Conservation (phyloP, 2,329 filamentous ascomycete species). For the Pleoardoris graminearum region DNA sequence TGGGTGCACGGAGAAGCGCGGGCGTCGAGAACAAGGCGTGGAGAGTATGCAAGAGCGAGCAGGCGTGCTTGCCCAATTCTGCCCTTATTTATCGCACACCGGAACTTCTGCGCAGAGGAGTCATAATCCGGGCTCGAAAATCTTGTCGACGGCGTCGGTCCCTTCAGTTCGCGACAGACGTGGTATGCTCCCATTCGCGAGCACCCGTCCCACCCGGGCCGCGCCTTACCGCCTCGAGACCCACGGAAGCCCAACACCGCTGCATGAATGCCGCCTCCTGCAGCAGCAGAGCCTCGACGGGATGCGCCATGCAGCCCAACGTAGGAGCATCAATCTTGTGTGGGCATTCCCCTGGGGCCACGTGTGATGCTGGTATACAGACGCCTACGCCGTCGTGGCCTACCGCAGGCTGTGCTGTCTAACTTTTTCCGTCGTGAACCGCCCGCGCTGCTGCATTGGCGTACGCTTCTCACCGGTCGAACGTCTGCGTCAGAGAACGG, state of each 20-base stretch:
- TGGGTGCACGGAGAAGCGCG: constrained; percentile 6
- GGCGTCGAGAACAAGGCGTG: constrained; percentile 7
- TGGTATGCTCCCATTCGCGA: constrained; percentile 18
- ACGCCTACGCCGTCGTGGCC: constrained; percentile 3
- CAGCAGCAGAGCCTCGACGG: constrained; percentile 20
- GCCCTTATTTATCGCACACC: constrained; percentile 26
- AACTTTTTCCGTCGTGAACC: constrained; percentile 8
- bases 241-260: constrained; percentile 17
- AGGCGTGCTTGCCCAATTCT: constrained; percentile 9
- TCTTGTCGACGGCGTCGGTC: constrained; percentile 9
- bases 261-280: constrained; percentile 8
- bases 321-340: constrained; percentile 19
- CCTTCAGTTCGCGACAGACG: constrained; percentile 1
- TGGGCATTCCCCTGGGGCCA: constrained; percentile 18
- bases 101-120: constrained; percentile 10
- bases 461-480: constrained; percentile 18
- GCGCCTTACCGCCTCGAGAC: constrained; percentile 11
- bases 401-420: constrained; percentile 11
- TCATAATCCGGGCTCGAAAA: constrained; percentile 14
- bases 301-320: constrained; percentile 25
- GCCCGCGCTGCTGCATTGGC: constrained; percentile 16
- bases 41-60: constrained; percentile 14
- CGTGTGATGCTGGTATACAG: constrained; percentile 19
- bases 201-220: constrained; percentile 12
- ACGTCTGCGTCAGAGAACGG: constrained; percentile 6